Conservation (phyloP, 768 basidiomycete genomes). For the Clavulina sp. region DNA sequence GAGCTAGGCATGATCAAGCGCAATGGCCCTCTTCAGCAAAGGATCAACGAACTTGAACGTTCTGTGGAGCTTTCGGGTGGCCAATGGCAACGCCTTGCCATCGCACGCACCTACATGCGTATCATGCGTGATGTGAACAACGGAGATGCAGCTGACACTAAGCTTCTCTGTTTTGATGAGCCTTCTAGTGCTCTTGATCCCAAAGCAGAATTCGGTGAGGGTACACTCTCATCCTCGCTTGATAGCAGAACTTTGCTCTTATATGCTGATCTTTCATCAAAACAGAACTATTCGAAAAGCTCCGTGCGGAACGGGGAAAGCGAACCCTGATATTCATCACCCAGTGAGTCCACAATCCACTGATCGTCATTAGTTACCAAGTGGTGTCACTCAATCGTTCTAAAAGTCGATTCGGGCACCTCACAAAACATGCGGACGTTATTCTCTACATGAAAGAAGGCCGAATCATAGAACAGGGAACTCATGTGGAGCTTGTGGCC, state of each 20-base stretch:
- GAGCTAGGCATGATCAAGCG: not conserved
- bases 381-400: too few relatives aligned
- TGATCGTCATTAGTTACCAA: too few relatives aligned
- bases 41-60: too few relatives aligned
- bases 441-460: conserved; percentile 31
- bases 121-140: too few relatives aligned
- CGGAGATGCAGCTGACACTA: too few relatives aligned
- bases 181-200: not conserved
- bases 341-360: too few relatives aligned
- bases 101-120: conserved; percentile 78
- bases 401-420: conserved; percentile 23
- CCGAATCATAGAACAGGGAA: conserved; percentile 23
- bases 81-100: conserved; percentile 69
- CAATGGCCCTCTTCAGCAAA: not conserved
- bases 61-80: conserved; percentile 66
- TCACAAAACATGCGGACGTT: conserved; percentile 23
- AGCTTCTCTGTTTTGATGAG: conserved; percentile 39
- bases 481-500: conserved; percentile 24
- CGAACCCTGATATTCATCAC: conserved; percentile 20
- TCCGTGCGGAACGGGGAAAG: not conserved
- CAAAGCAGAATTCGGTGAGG: not conserved
- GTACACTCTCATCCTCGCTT: not conserved
- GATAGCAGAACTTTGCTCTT: not conserved
- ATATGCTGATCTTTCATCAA: not conserved
- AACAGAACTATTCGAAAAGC: conserved; percentile 3